A percentile compares a stretch with the other conserved stretches of the same genome.
phyloP scores from a whole-genome alignment of 345 rosid species.

The Cardiospermum halicacabum region DNA sequence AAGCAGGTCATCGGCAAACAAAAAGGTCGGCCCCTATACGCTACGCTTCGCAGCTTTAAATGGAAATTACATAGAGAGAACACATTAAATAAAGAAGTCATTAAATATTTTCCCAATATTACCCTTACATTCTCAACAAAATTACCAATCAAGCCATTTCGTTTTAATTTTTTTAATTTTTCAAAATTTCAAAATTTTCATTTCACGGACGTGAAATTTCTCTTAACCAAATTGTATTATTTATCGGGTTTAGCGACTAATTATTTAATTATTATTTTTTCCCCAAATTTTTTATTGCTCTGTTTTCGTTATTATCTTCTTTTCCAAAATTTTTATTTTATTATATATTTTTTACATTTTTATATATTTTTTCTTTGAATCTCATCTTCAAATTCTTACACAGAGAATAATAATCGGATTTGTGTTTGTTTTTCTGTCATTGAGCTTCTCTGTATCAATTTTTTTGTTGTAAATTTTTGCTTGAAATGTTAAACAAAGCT shows the following conservation, averaged over 20 bases:
- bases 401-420: constrained; percentile 18
- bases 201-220: constrained; percentile 59
- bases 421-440: constrained; percentile 16
- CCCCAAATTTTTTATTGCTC: constrained; percentile 4
- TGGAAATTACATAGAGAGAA: constrained; percentile 7
- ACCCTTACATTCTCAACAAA: constrained; percentile 4
- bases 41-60: constrained; percentile 31
- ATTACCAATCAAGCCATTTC: constrained; percentile 27
- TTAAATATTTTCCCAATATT: constrained; percentile 12
- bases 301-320: neutral
- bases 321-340: neutral
- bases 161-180: constrained; percentile 17
- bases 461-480: neutral
- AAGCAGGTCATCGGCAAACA: constrained; percentile 39
- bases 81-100: constrained; percentile 5
- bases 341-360: constrained; percentile 12
- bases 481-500: constrained; percentile 14
- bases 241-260: constrained; percentile 50
- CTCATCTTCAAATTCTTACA: constrained; percentile 25
- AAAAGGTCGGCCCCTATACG: constrained; percentile 24
- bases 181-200: constrained; percentile 35
- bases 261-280: constrained; percentile 31
- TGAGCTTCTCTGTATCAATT: constrained; percentile 6
- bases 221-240: constrained; percentile 52
- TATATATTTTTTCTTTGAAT: constrained; percentile 5